These are phyloP conservation scores for Gracilaria vermiculophylla DNA, from an alignment of 23 red algal genomes.

Conservation along the genomic window DNA sequence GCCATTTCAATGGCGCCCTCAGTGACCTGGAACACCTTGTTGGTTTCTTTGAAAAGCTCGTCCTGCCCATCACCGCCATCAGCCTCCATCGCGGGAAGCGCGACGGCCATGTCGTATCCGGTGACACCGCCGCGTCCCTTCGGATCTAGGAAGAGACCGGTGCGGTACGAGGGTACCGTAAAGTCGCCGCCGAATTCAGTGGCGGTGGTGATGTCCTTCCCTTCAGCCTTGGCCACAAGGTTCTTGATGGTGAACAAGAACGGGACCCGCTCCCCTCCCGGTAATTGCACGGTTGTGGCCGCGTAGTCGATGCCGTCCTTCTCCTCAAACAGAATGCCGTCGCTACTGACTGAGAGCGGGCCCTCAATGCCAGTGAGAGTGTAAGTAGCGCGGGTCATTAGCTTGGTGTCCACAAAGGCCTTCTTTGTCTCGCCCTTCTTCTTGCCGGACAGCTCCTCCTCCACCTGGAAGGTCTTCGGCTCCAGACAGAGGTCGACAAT, in stretches of 20 bases:
- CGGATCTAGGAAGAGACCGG: constrained; percentile 98
- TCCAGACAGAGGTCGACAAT: constrained; percentile 98
- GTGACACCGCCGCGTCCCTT: constrained; percentile 95
- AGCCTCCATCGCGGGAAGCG: constrained; percentile 89
- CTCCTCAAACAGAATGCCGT: constrained; percentile 85
- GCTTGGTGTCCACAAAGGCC: constrained; percentile 95
- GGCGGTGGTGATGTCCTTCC: constrained; percentile 86
- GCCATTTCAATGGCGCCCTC: constrained; percentile 97
- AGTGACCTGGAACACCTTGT: constrained; percentile 97
- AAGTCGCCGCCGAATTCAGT: constrained; percentile 98
- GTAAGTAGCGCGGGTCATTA: constrained; percentile 97
- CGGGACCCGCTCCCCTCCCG: constrained; percentile 96
- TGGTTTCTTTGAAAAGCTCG: constrained; percentile 90
- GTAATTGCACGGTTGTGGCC: constrained; percentile 96
- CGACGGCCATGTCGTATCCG: constrained; percentile 99
- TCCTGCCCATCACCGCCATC: constrained; percentile 97
- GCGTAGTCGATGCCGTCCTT: constrained; percentile 98
- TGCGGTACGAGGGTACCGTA: constrained; percentile 91
- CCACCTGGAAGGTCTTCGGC: constrained; percentile 96
- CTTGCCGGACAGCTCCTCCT: constrained; percentile 82
- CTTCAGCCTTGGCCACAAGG: constrained; percentile 81
- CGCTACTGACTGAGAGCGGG: constrained; percentile 57
- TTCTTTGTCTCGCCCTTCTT: constrained; percentile 75
- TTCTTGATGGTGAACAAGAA: constrained; percentile 99
- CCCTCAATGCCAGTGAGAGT: constrained; percentile 94